A percentile compares a stretch with the other conserved stretches of the same genome.
Evolutionary conservation across 176 grass and related monocot genomes (phyloP).

Genomic region (Hordeum marinum): DNA sequence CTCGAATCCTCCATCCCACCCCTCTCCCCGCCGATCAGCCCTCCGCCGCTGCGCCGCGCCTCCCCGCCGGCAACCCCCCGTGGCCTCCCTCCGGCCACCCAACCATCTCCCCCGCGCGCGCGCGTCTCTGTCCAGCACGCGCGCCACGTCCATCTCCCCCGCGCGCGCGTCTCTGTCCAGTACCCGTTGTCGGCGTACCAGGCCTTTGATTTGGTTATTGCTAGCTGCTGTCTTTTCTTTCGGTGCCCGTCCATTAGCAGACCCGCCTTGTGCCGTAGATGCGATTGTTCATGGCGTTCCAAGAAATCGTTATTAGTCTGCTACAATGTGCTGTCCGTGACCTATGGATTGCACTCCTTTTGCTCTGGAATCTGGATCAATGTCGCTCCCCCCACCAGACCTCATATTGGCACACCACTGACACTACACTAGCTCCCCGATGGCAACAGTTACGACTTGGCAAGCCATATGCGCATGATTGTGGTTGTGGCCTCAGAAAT

Average conservation of each 20-base stretch:
- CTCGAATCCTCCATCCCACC: no score
- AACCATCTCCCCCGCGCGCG: no score
- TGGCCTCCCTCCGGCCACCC: no score
- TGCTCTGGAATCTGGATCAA: not conserved
- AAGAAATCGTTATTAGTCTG: not conserved
- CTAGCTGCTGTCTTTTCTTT: not conserved
- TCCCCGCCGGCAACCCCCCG: no score
- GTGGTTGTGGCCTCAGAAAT: no score
- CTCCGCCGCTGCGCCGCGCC: no score
- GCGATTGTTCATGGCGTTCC: not conserved
- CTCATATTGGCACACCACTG: not conserved
- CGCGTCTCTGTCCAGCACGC: no score
- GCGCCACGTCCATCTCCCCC: no score
- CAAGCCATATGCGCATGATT: not conserved
- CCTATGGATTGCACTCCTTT: not conserved
- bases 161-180: no score
- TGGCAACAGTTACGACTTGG: not conserved
- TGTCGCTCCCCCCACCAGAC: not conserved
- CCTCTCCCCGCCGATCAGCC: no score
- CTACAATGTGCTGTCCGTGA: not conserved
- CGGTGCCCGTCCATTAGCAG: not conserved
- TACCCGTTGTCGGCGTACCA: no score
- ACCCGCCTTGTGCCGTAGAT: no score
- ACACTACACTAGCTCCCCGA: not conserved
- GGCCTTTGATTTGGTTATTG: not conserved